Base-by-base conservation (phyloP, 2,329 filamentous ascomycete species). In the Hymenoscyphus repandus region DNA sequence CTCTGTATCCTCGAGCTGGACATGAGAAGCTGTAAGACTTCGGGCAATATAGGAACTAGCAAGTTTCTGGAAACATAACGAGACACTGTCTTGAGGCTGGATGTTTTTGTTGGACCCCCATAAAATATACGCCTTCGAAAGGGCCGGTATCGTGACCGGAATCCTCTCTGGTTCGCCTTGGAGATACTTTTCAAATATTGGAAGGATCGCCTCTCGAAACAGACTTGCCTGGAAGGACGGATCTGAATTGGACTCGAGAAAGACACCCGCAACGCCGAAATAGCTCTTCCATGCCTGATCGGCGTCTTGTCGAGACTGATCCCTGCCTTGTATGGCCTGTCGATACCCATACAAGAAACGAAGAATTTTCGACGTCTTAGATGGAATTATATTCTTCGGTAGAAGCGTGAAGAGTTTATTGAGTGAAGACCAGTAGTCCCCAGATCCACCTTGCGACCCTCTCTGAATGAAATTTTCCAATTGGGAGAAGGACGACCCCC, bases 361-460 rank as follows among this genome's bases (percentile, higher is more conserved):
- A 0, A 75, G 73, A 1, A 82, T 77, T 20, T 79, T 77, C 2
- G 83, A 74, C 3, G 70, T 60, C 12, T 77, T 69, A 2, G 67
- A 58, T 44, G 85, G 73, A 1, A 92, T 64, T 1, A 83, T 66
- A 18, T 78, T 72, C 5, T 64, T 52, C 4, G 85, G 85, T 11
- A 88, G 60, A 6, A 65, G 65, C 20, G 69, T 66, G 45, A 96
- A 65, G 0, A 97, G 69, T 30, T 74, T 72, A 36, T 77, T 74
- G 31, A 95, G 66, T 13, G 78, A 79, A 22, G 75, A 69, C 93
- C 93, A 99, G 64, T 85, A 96, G 9, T 76, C 78, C 3, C 76
- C 70, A 0, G 81, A 74, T 2, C 86, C 86, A n/a, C 83, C 80
- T 62, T 96, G 88, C 0, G 92, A 95, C 2, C 93, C 92, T 61